Conservation (phyloP, 306 rosid genomes). For the Herpetospermum pedunculosum region DNA sequence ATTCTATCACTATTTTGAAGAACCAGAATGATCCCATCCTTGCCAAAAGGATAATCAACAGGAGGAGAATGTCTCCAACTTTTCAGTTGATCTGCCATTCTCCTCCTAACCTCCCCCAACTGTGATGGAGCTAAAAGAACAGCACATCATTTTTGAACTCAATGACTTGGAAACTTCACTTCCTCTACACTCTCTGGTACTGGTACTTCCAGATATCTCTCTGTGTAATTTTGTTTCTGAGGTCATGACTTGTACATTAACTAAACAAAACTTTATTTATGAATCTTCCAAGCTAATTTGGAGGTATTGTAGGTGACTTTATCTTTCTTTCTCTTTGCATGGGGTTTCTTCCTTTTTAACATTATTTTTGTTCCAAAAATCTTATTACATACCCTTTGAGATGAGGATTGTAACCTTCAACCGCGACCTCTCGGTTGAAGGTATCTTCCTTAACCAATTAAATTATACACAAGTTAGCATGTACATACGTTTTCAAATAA, state of each 20-base stretch:
- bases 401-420: no score
- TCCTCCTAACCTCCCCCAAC: conserved; percentile 14
- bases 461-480: no score
- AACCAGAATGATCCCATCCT: conserved; percentile 9
- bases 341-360: no score
- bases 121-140: background rate
- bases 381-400: no score
- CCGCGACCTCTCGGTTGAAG: no score
- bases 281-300: background rate
- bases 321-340: background rate
- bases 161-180: background rate
- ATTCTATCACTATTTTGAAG: conserved; percentile 42
- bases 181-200: background rate
- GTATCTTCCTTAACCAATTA: no score
- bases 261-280: background rate
- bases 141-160: background rate
- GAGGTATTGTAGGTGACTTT: background rate
- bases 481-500: no score
- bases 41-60: background rate
- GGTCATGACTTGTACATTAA: background rate
- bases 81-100: background rate
- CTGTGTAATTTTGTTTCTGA: background rate
- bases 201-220: conserved; percentile 1
- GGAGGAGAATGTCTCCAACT: background rate
- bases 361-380: no score